These are phyloP conservation scores for Oropetium thomaeum DNA, from an alignment of 176 grass and related monocot species.

Conservation along the genomic window DNA sequence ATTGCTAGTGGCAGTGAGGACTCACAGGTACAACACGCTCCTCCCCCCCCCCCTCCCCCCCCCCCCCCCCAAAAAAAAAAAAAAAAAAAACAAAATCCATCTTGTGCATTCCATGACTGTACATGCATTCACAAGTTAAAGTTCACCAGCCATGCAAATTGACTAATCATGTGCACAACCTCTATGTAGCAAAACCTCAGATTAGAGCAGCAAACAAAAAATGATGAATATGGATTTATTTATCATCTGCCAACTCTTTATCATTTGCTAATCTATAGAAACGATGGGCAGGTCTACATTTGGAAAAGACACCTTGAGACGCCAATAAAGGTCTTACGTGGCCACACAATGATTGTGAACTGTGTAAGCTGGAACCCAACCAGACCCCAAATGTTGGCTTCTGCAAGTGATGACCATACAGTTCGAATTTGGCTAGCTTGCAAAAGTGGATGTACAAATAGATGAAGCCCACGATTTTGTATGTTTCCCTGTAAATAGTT, in stretches of 20 bases:
- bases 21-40: slow-evolving; percentile 75
- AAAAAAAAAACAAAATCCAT: not conserved
- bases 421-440: slow-evolving; percentile 65
- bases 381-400: slow-evolving; percentile 82
- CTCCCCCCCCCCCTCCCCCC: too few species aligned
- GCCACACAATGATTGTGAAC: slow-evolving; percentile 77
- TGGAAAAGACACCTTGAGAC: slow-evolving; percentile 59
- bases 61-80: too few species aligned
- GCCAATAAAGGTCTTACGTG: slow-evolving; percentile 72
- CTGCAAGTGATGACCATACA: slow-evolving; percentile 83
- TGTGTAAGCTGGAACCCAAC: slow-evolving; percentile 85
- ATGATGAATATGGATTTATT: not conserved
- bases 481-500: slow-evolving; percentile 42
- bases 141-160: not conserved
- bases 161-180: not conserved
- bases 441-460: not conserved
- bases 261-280: slow-evolving; percentile 19
- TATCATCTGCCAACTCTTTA: not conserved
- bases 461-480: slow-evolving; percentile 30
- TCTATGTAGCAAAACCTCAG: not conserved
- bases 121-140: not conserved
- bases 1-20: slow-evolving; percentile 96
- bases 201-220: not conserved
- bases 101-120: not conserved
- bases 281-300: slow-evolving; percentile 75